Conservation (phyloP, 257 asterid species). For the Primulina huaijiensis region DNA sequence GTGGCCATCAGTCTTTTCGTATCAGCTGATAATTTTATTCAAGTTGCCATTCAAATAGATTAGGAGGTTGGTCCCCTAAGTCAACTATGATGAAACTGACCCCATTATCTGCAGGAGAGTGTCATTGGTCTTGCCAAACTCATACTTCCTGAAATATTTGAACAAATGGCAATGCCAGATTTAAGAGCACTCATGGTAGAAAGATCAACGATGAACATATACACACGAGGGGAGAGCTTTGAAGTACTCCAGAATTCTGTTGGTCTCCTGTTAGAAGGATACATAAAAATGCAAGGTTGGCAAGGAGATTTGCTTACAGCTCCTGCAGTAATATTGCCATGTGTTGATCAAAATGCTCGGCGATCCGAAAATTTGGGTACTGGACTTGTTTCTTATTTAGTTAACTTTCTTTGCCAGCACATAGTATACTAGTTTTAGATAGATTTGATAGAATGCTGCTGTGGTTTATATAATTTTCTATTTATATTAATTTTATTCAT, state of each 20-base stretch:
- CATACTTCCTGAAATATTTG: slow-evolving; percentile 77
- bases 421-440: neutral
- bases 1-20: no score
- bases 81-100: slow-evolving; percentile 21
- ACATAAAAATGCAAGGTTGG: slow-evolving; percentile 55
- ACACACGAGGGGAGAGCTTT: slow-evolving; percentile 74
- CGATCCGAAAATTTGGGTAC: slow-evolving; percentile 63
- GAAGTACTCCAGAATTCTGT: slow-evolving; percentile 72
- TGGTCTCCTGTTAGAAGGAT: slow-evolving; percentile 89
- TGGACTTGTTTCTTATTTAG: slow-evolving; percentile 12
- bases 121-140: slow-evolving; percentile 65
- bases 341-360: slow-evolving; percentile 45
- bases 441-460: neutral
- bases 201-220: slow-evolving; percentile 59
- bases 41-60: no score
- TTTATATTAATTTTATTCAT: neutral
- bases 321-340: slow-evolving; percentile 65
- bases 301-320: slow-evolving; percentile 59
- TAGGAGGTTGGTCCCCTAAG: neutral
- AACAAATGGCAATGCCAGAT: slow-evolving; percentile 76
- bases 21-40: no score
- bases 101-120: slow-evolving; percentile 67
- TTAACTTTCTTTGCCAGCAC: neutral
- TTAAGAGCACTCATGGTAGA: slow-evolving; percentile 69
- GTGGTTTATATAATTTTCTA: slow-evolving; percentile 1